phyloP scores from a whole-genome alignment of 768 basidiomycete genomes.

The Pholiota molesta region DNA sequence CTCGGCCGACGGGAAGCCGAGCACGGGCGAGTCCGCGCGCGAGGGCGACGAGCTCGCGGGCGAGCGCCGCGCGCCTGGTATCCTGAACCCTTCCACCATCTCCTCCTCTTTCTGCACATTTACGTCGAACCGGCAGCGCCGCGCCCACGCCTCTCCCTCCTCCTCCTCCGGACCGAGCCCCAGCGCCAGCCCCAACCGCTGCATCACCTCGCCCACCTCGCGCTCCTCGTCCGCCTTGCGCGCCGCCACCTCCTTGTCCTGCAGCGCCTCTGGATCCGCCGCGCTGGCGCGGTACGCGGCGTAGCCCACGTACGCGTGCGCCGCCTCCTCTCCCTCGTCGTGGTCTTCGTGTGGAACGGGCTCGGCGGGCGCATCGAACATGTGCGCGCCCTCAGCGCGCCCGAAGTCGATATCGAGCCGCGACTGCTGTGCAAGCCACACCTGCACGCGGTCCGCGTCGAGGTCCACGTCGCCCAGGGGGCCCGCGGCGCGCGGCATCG shows the following conservation, averaged over 20 bases:
- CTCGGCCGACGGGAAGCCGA: slow-evolving; percentile 19
- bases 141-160: background rate
- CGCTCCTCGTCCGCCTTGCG: background rate
- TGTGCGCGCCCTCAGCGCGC: too few species aligned
- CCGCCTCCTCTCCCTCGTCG: too few species aligned
- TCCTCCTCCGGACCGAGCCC: background rate
- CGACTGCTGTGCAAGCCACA: too few species aligned
- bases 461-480: too few species aligned
- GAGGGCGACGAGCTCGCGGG: background rate
- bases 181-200: background rate
- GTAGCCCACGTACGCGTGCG: too few species aligned
- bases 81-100: background rate
- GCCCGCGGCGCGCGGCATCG: too few species aligned
- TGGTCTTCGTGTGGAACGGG: too few species aligned
- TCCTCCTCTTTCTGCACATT: background rate
- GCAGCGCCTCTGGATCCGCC: too few species aligned
- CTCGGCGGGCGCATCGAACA: too few species aligned
- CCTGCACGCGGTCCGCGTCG: too few species aligned
- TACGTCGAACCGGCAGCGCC: background rate
- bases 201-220: background rate
- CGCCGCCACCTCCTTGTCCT: background rate
- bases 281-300: too few species aligned
- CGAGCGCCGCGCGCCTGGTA: background rate
- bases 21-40: slow-evolving; percentile 29
- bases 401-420: too few species aligned